Evolutionary conservation across 2,329 filamentous ascomycete genomes (phyloP).

Genomic region (Cordyceps cicadae): DNA sequence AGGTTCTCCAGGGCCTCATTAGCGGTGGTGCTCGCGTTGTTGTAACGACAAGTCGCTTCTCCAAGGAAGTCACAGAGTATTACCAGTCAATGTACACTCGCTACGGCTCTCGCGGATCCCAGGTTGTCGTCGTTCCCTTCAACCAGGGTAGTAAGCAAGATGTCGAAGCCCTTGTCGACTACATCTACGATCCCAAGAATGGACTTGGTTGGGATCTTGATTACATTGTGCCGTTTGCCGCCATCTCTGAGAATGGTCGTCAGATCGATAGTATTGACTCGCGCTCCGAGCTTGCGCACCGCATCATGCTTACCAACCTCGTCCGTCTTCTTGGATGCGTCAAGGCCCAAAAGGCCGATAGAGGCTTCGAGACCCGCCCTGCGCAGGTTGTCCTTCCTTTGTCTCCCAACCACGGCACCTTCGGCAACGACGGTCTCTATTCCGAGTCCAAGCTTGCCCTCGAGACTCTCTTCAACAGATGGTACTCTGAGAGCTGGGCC

Average conservation of each 20-base stretch:
- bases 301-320: slow-evolving; percentile 98
- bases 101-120: slow-evolving; percentile 85
- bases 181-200: slow-evolving; percentile 94
- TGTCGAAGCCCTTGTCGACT: slow-evolving; percentile 85
- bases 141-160: slow-evolving; percentile 99
- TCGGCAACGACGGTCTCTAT: slow-evolving; percentile 95
- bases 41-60: slow-evolving; percentile 94
- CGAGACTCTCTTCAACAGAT: slow-evolving; percentile 96
- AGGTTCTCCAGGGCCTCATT: slow-evolving; percentile 91
- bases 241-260: slow-evolving; percentile 94
- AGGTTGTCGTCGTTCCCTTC: slow-evolving; percentile 96
- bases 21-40: slow-evolving; percentile 95
- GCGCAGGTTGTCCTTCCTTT: slow-evolving; percentile 93
- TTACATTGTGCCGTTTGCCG: slow-evolving; percentile 90
- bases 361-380: slow-evolving; percentile 87
- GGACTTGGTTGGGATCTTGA: slow-evolving; percentile 98
- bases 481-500: slow-evolving; percentile 95
- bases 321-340: slow-evolving; percentile 82
- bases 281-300: slow-evolving; percentile 93
- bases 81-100: slow-evolving; percentile 98
- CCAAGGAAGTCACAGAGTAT: slow-evolving; percentile 95
- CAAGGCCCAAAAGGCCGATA: slow-evolving; percentile 81
- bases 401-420: slow-evolving; percentile 96
- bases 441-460: slow-evolving; percentile 96
- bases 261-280: slow-evolving; percentile 97